phyloP scores from a whole-genome alignment of 2,329 filamentous ascomycete species.

The Fusarium longipes region DNA sequence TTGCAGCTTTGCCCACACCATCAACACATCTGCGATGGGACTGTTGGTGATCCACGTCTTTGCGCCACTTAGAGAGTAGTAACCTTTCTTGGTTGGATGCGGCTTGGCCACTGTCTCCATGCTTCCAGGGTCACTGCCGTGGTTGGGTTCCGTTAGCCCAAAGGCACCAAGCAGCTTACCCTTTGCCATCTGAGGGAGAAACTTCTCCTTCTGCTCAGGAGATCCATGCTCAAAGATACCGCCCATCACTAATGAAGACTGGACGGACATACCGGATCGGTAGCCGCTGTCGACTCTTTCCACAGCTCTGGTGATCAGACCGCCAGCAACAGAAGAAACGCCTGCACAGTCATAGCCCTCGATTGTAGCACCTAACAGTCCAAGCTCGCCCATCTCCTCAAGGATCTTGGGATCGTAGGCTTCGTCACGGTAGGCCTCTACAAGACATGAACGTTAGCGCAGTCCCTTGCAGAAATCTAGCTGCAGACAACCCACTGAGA shows the following conservation, averaged over 20 bases:
- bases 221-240: slow-evolving; percentile 89
- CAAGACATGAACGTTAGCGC: slow-evolving; percentile 14
- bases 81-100: slow-evolving; percentile 85
- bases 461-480: neutral
- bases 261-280: slow-evolving; percentile 91
- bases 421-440: slow-evolving; percentile 87
- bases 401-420: slow-evolving; percentile 87
- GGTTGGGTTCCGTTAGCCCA: slow-evolving; percentile 91
- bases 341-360: slow-evolving; percentile 90
- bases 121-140: slow-evolving; percentile 89
- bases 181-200: slow-evolving; percentile 82
- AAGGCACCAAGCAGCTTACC: slow-evolving; percentile 87
- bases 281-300: slow-evolving; percentile 93
- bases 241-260: slow-evolving; percentile 93
- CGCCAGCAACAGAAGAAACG: slow-evolving; percentile 87
- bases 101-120: slow-evolving; percentile 91
- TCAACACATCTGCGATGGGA: slow-evolving; percentile 83
- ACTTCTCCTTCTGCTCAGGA: slow-evolving; percentile 87
- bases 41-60: slow-evolving; percentile 99
- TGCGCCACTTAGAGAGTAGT: slow-evolving; percentile 79
- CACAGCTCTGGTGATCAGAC: slow-evolving; percentile 88
- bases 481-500: slow-evolving; percentile 68
- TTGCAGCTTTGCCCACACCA: slow-evolving; percentile 94
- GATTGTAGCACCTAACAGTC: slow-evolving; percentile 87
- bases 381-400: slow-evolving; percentile 91